Base-by-base conservation (phyloP, 1,284 basidiomycete species). In the Caloboletus firmus region DNA sequence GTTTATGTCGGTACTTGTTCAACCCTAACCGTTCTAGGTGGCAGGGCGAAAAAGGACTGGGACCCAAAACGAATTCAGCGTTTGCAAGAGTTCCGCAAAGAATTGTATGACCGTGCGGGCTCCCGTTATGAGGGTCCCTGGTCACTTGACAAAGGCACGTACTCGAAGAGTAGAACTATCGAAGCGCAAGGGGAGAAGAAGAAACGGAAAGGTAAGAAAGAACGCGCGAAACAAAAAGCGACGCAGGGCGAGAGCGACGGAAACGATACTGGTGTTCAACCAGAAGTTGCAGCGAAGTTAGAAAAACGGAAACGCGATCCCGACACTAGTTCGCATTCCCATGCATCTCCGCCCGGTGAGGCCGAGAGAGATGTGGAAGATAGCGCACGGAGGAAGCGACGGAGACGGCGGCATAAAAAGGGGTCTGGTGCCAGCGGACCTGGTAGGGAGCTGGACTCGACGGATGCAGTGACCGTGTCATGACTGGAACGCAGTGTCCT, bases 191-290 rank as follows among this genome's bases (percentile, higher is more conserved):
- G 65, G 39, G 74, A 77, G 51, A 75, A 70, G 57, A 87, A 86
- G 77, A 88, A 85, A 71, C 72, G 87, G 60, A 87, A 80, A 65
- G 88, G 87, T 6, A 89, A 84, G 79, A 90, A 89, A 74, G 87
- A 90, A 73, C 76, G 88, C 39, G 75, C 81, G 75, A 82, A 75
- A 62, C 64, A 74, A 59, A 84, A 76, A 63, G 71, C 62, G 31
- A 65, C 49, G 26, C 52, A 46, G 20, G 30, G 13, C 3, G 59
- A 60, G 20, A 49, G 61, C 2, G 59, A 56, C 11, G 51, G 32
- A 26, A 51, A 60, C 4, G 5, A 44, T 20, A 18, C 2, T 11
- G 24, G 13, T 22, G 32, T 34, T 20, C 45, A 45, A 12, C 34
- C 30, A 10, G 50, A 51, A 8, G 42, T 28, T 18, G n/a, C 28